These are phyloP conservation scores for Phytophthora kernoviae DNA, from an alignment of 352 stramenopile species.

Conservation along the genomic window DNA sequence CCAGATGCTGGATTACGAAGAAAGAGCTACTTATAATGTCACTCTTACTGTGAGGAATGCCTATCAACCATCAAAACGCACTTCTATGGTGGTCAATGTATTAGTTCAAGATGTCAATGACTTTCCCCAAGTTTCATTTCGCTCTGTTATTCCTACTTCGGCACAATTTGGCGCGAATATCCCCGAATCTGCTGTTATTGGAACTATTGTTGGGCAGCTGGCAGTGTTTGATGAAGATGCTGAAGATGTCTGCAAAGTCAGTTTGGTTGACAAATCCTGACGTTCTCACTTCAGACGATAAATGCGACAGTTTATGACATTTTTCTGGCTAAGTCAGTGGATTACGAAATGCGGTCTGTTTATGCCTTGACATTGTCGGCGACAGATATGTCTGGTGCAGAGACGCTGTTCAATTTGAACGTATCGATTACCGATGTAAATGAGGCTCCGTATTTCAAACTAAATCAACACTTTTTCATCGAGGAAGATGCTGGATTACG, in stretches of 20 bases:
- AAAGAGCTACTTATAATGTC: conserved; percentile 12
- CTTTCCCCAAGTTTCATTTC: conserved; percentile 17
- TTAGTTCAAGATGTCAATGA: conserved; percentile 22
- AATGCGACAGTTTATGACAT: conserved; percentile 17
- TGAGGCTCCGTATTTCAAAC: conserved; percentile 43
- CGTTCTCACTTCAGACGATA: conserved; percentile 8
- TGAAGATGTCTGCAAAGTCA: conserved; percentile 12
- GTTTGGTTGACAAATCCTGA: conserved; percentile 9
- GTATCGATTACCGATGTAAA: conserved; percentile 46
- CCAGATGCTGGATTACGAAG: conserved; percentile 23
- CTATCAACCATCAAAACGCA: conserved; percentile 19
- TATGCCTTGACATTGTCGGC: conserved; percentile 11
- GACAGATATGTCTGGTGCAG: conserved; percentile 7
- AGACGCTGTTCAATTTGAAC: conserved; percentile 7
- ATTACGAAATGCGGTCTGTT: conserved; percentile 29
- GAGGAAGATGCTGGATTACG: conserved; percentile 28
- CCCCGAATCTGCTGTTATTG: conserved; percentile 17
- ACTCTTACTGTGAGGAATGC: conserved; percentile 23
- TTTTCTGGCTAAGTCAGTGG: conserved; percentile 15
- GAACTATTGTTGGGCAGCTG: conserved; percentile 17
- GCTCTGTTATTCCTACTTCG: conserved; percentile 13
- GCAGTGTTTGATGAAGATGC: conserved; percentile 27
- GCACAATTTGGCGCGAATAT: conserved; percentile 4
- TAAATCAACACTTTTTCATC: conserved; percentile 45
- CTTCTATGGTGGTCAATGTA: conserved; percentile 12